These are phyloP conservation scores for Centaurea solstitialis DNA, from an alignment of 129 eudicot genomes.

Conservation along the genomic window DNA sequence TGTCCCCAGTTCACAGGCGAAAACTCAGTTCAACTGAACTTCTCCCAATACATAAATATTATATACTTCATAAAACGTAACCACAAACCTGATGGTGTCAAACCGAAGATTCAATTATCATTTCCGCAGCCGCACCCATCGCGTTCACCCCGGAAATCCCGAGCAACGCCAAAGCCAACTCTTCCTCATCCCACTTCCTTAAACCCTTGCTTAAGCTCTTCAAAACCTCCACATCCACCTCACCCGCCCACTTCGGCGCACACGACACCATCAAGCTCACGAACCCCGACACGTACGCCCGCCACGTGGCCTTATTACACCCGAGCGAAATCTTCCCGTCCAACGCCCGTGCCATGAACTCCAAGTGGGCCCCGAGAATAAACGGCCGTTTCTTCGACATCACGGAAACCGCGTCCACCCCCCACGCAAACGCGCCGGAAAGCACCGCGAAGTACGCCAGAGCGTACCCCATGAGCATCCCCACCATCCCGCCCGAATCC, in stretches of 20 bases:
- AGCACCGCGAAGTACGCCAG: conserved; percentile 77
- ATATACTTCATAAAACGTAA: background rate
- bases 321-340: conserved; percentile 89
- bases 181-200: conserved; percentile 82
- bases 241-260: conserved; percentile 65
- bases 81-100: background rate
- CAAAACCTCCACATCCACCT: conserved; percentile 72
- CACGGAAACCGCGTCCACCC: conserved; percentile 49
- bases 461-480: conserved; percentile 77
- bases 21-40: too few species aligned
- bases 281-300: conserved; percentile 73
- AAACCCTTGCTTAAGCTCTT: conserved; percentile 81
- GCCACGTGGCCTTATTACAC: conserved; percentile 82
- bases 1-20: too few species aligned
- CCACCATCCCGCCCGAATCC: conserved; percentile 59
- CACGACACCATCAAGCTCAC: conserved; percentile 83
- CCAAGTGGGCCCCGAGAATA: conserved; percentile 62
- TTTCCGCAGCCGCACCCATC: conserved; percentile 94
- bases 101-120: conserved; percentile 54
- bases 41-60: too few species aligned
- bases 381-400: conserved; percentile 47
- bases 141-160: conserved; percentile 71
- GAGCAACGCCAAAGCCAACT: conserved; percentile 73
- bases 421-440: conserved; percentile 82
- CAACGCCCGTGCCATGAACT: conserved; percentile 69